Evolutionary conservation across 1,284 basidiomycete species (phyloP).

Genomic region (Somion occarium): DNA sequence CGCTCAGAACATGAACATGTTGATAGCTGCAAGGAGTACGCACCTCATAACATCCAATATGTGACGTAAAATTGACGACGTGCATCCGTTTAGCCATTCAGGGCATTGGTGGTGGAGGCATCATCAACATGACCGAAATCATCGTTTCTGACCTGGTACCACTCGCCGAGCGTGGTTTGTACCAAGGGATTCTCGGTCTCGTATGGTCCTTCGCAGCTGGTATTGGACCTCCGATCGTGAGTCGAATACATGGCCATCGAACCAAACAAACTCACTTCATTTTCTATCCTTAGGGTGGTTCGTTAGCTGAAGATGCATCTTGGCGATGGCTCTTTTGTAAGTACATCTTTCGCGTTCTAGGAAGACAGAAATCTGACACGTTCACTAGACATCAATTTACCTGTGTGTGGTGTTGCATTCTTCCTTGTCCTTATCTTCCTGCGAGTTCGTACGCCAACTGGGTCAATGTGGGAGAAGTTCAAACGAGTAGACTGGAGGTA

Average conservation of each 20-base stretch:
- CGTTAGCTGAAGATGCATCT: constrained; percentile 15
- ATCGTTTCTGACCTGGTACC: constrained; percentile 33
- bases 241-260: no score
- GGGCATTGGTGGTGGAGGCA: constrained; percentile 36
- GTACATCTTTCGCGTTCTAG: no score
- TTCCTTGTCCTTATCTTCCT: constrained; percentile 21
- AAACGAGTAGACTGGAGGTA: constrained; percentile 15
- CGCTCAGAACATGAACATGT: constrained; percentile 16
- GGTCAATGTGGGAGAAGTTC: constrained; percentile 11
- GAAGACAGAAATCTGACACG: no score
- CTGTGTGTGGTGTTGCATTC: constrained; percentile 30
- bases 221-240: constrained; percentile 29
- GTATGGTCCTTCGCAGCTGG: constrained; percentile 31
- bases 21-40: constrained; percentile 16
- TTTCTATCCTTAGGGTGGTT: constrained; percentile 20
- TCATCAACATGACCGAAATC: constrained; percentile 30
- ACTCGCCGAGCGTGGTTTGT: constrained; percentile 32
- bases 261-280: no score
- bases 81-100: constrained; percentile 27
- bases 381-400: constrained; percentile 32
- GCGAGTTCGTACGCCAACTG: constrained; percentile 6
- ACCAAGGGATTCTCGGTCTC: constrained; percentile 29
- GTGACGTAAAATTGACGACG: not conserved
- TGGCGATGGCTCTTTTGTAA: constrained; percentile 28
- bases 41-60: not conserved